Conservation (phyloP, 1,139 yeast species). For the Magnusiomyces sp. region DNA sequence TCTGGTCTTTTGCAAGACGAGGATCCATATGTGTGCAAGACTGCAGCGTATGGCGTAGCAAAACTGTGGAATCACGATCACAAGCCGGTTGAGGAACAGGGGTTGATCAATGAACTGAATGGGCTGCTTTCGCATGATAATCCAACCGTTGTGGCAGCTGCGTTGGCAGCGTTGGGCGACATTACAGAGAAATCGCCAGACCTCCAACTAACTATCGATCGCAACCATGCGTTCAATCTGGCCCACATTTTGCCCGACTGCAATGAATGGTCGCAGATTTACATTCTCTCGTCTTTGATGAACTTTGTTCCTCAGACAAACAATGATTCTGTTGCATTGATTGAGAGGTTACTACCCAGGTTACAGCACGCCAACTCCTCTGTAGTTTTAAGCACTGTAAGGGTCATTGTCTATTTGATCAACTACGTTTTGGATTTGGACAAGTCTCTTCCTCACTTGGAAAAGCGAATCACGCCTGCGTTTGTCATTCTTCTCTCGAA, state of each 20-base stretch:
- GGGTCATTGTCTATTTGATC: slow-evolving; percentile 60
- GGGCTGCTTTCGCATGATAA: slow-evolving; percentile 47
- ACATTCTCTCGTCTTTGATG: slow-evolving; percentile 60
- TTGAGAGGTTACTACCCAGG: slow-evolving; percentile 64
- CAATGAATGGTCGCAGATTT: slow-evolving; percentile 76
- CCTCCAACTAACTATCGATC: slow-evolving; percentile 48
- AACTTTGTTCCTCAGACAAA: slow-evolving; percentile 62
- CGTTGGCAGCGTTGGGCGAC: slow-evolving; percentile 59
- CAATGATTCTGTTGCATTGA: slow-evolving; percentile 55
- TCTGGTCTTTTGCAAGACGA: slow-evolving; percentile 39
- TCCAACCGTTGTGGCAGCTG: slow-evolving; percentile 60
- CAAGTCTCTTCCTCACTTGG: slow-evolving; percentile 42
- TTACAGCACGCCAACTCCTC: slow-evolving; percentile 76
- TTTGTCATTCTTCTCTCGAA: slow-evolving; percentile 63
- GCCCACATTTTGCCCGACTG: slow-evolving; percentile 43
- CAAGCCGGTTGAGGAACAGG: slow-evolving; percentile 38
- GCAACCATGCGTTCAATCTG: slow-evolving; percentile 46
- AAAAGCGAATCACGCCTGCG: slow-evolving; percentile 61
- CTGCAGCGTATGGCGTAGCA: slow-evolving; percentile 65
- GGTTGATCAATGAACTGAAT: slow-evolving; percentile 49
- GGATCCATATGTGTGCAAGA: slow-evolving; percentile 56
- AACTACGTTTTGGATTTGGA: slow-evolving; percentile 48
- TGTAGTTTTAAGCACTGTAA: slow-evolving; percentile 69
- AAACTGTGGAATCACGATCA: slow-evolving; percentile 55
- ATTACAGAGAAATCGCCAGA: slow-evolving; percentile 51